Base-by-base conservation (phyloP, 2,329 filamentous ascomycete genomes). In the Cordyceps cateniannulata region DNA sequence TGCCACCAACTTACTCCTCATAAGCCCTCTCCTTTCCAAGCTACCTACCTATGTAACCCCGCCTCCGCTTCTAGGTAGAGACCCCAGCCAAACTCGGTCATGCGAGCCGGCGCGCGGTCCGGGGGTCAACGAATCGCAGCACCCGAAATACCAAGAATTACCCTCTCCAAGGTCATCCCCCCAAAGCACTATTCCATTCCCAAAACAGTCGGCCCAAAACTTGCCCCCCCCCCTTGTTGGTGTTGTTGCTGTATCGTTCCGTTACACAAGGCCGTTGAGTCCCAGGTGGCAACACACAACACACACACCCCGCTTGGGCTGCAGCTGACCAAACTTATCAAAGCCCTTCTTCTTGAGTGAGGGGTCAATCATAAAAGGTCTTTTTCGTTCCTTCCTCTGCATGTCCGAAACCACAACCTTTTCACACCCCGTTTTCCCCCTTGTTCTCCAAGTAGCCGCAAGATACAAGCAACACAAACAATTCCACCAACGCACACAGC, bases 81-180 rank as follows among this genome's bases (percentile, higher is more conserved):
- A 10, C 32, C 32, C 10, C 32, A 35, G 32, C 32, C 14, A 35
- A 35, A 35, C 10, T 1, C 1, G 32, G 32, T 35, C 32, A 35
- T 35, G 32, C 9, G 32, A 35, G 25, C 29, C 22, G 6, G 25
- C 47, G 5, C 18, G 18, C 22, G 9, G n/a, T 35, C 35, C 22
- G 9, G n/a, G n/a, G n/a, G n/a, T 50, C 18, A 24, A 50, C 55
- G 55, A 58, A 58, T 58, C 45, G 55, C 24, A 58, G 32, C 45
- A 32, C 38, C 18, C 12, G 45, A 42, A 50, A 58, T 58, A 48
- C 55, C 20, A 50, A 58, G 22, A 18, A 57, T 48, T 16, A 47
- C 14, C 27, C n/a, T 22, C 9, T 25, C 7, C 16, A n/a, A 35
- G 38, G 32, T 20, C 48, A 24, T 9, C 12, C n/a, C n/a, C 54